A percentile compares a stretch with the other conserved stretches of the same genome.
Evolutionary conservation across 768 basidiomycete genomes (phyloP).

Genomic region (Pholiota microspora): DNA sequence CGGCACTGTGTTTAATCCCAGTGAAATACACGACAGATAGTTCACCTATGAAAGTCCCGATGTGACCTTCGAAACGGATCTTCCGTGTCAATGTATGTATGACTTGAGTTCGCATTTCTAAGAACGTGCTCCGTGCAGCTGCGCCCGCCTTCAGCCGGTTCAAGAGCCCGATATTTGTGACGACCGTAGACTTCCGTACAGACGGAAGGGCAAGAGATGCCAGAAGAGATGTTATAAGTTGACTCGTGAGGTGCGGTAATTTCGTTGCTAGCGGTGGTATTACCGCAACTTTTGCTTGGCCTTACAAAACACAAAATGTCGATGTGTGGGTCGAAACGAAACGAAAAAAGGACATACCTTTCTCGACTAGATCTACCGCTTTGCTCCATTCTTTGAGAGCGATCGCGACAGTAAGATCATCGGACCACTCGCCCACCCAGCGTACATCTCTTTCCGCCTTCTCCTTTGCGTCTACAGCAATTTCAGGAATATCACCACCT

Average conservation of each 20-base stretch:
- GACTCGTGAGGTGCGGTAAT: conserved; percentile 62
- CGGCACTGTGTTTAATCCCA: conserved; percentile 93
- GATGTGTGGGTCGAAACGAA: background rate
- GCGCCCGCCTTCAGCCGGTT: conserved; percentile 73
- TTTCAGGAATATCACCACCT: conserved; percentile 45
- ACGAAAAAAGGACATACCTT: conserved; percentile 47
- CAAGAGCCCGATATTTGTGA: conserved; percentile 70
- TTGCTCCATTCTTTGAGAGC: conserved; percentile 86
- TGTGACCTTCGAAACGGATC: conserved; percentile 88
- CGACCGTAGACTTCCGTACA: conserved; percentile 74
- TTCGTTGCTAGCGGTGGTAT: conserved; percentile 56
- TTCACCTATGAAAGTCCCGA: conserved; percentile 82
- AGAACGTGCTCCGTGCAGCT: conserved; percentile 79
- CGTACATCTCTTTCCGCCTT: conserved; percentile 78
- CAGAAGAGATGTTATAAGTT: conserved; percentile 68
- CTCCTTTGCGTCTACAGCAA: conserved; percentile 59
- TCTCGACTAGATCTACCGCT: conserved; percentile 81
- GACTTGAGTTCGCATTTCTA: conserved; percentile 73
- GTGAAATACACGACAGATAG: conserved; percentile 90
- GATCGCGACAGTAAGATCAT: conserved; percentile 89
- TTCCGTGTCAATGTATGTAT: conserved; percentile 77
- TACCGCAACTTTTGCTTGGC: conserved; percentile 57
- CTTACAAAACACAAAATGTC: conserved; percentile 27
- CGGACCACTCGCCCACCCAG: conserved; percentile 91
- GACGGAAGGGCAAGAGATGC: conserved; percentile 71